Base-by-base conservation (phyloP, 257 asterid genomes). In the Gardenia jasminoides region DNA sequence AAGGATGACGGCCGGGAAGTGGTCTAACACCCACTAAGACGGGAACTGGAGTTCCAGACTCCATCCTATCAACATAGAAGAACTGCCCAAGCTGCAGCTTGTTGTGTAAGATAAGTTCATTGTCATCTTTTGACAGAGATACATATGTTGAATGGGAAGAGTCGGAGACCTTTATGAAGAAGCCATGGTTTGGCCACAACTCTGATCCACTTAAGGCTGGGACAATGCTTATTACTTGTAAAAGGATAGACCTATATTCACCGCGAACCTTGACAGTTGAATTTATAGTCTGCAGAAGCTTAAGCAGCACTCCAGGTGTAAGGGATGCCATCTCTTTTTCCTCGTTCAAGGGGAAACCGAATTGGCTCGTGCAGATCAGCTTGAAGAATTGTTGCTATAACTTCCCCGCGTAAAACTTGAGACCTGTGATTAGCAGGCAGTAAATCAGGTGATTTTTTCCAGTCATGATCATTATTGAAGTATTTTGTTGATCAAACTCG, bases 111-210 rank as follows among this genome's bases (percentile, higher is more conserved):
- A 93, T 90, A 61, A 94, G 87, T 67, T 94, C 96, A 16, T 89
- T 88, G 87, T 94, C 98, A 3, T 84, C 80, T 72, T 84, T 90
- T 13, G 93, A 87, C 36, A 90, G 76, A 0, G 97, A 81, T 24
- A 89, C 97, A 70, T 91, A 94, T 3, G 98, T 91, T 0, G 99
- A 91, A 82, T 94, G 98, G 16, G 99, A 91, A 15, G 98, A 93
- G 77, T 93, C 97, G 0, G 98, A 94, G 78, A 94, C 94, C 86
- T 94, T 94, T n/a, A 94, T 68, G 91, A 90, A 93, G 84, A 91
- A 94, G 15, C 98, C 98, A 28, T 88, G 97, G 56, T 91, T 88
- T 0, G 99, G 99, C 91, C 92, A 93, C 0, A 93, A 77, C 64
- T 94, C 97, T 0, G 94, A 84, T 13, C 97, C 97, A 0, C 86